Evolutionary conservation across 768 basidiomycete species (phyloP), one percentile per base, ranked within the genome.

Genomic region (Rubroboletus satanas): DNA sequence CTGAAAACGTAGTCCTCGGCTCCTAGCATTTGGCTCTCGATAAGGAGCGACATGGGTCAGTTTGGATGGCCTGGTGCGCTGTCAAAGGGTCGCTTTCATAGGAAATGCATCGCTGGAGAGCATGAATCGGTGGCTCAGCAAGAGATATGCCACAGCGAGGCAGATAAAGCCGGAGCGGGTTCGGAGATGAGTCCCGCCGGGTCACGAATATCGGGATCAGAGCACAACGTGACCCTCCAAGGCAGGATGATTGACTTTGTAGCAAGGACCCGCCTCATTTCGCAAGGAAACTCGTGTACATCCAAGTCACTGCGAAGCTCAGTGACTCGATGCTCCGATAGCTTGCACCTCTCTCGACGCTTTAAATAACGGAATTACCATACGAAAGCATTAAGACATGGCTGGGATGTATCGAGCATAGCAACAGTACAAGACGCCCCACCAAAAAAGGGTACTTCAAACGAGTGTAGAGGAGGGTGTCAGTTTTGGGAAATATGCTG

Each of bases 301-400:
- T 49, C 44, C 49, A 43, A 39, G 45, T 36, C 12, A 32, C 56
- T 51, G 53, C 55, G 55, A 53, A 56, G 54, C 55, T 56, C 49
- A 52, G 41, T 43, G 45, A 11, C 12, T 28, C 41, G 50, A 41
- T 45, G 26, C 39, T 57, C 53, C 51, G 53, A 57, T 18, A n/a
- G 28, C 37, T 29, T 43, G 46, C 58, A 52, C 45, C 52, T 50
- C 56, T 26, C 55, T 51, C 51, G 48, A 54, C 33, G 44, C 15
- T 66, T 69, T 60, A 49, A 68, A 68, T 64, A 61, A 67, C 54
- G 35, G 41, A 42, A 68, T 67, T 71, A 71, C 65, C 67, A 72
- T 72, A 72, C 49, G 64, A 69, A 70, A 62, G 59, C 62, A 71
- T 71, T 72, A 72, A 51, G 63, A 71, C 69, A 71, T 70, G 66